These are phyloP conservation scores for Medicago lupulina DNA, from an alignment of 306 rosid genomes.

Conservation along the genomic window DNA sequence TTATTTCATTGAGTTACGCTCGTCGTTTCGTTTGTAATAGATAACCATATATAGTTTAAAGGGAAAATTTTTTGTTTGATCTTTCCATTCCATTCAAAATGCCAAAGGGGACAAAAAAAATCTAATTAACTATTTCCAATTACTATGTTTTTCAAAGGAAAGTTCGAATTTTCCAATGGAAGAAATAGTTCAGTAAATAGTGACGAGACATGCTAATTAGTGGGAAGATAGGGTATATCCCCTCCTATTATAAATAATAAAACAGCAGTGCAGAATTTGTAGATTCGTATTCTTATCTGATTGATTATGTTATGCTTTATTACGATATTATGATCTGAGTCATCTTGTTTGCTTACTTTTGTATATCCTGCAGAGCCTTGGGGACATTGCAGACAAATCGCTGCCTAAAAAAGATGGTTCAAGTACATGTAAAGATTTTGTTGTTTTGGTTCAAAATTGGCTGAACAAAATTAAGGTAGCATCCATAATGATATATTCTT, in stretches of 20 bases:
- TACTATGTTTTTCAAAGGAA: neutral
- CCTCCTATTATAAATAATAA: neutral
- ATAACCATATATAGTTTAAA: neutral
- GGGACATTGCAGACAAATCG: constrained; percentile 79
- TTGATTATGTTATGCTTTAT: neutral
- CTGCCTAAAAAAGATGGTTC: constrained; percentile 72
- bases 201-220: neutral
- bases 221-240: neutral
- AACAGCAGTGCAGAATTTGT: constrained; percentile 13
- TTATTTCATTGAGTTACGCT: constrained; percentile 11
- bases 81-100: neutral
- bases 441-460: constrained; percentile 80
- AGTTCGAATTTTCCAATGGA: neutral
- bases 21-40: constrained; percentile 18
- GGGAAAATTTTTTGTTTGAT: neutral
- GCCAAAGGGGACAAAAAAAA: neutral
- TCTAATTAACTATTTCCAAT: neutral
- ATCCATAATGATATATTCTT: neutral
- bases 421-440: constrained; percentile 82
- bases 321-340: constrained; percentile 33
- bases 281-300: constrained; percentile 9
- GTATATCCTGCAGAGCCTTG: constrained; percentile 70
- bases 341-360: constrained; percentile 16
- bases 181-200: neutral
- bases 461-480: constrained; percentile 85